phyloP scores from a whole-genome alignment of 345 rosid genomes.

The Limnanthes douglasii region DNA sequence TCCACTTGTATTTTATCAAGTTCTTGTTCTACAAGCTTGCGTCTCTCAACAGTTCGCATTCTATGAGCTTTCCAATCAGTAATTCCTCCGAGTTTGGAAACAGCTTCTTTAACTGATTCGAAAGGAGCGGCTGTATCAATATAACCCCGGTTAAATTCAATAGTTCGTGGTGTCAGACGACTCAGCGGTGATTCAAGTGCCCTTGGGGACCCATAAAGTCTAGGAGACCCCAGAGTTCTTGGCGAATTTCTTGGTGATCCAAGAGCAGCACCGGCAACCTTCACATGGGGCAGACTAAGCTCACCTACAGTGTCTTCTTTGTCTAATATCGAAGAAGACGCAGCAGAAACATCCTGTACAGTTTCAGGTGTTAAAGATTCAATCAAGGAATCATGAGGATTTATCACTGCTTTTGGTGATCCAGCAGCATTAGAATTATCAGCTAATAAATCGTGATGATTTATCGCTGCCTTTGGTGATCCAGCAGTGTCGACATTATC shows the following conservation, averaged over 20 bases:
- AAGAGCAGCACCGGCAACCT: constrained; percentile 11
- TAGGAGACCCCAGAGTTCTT: constrained; percentile 11
- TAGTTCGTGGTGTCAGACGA: constrained; percentile 14
- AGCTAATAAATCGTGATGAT: too few species aligned
- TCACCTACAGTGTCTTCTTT: too few species aligned
- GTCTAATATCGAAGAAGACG: too few species aligned
- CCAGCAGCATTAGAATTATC: too few species aligned
- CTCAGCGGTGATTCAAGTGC: constrained; percentile 15
- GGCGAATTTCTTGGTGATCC: constrained; percentile 13
- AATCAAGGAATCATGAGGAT: too few species aligned
- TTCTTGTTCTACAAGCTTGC: constrained; percentile 65
- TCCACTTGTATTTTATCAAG: constrained; percentile 56
- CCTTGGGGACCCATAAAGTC: constrained; percentile 15
- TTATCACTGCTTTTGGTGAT: too few species aligned
- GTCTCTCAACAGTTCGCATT: constrained; percentile 64
- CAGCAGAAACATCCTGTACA: too few species aligned
- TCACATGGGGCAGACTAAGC: constrained; percentile 20
- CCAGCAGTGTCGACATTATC: too few species aligned
- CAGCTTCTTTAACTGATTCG: constrained; percentile 93
- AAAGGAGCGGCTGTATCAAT: constrained; percentile 82
- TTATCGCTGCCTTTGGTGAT: too few species aligned
- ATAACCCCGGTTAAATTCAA: constrained; percentile 29
- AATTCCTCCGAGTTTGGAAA: constrained; percentile 91
- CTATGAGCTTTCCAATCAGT: constrained; percentile 95
- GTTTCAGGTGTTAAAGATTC: too few species aligned